Base-by-base conservation (phyloP, 805 yeast genomes). In the Priceomyces melissophilus region DNA sequence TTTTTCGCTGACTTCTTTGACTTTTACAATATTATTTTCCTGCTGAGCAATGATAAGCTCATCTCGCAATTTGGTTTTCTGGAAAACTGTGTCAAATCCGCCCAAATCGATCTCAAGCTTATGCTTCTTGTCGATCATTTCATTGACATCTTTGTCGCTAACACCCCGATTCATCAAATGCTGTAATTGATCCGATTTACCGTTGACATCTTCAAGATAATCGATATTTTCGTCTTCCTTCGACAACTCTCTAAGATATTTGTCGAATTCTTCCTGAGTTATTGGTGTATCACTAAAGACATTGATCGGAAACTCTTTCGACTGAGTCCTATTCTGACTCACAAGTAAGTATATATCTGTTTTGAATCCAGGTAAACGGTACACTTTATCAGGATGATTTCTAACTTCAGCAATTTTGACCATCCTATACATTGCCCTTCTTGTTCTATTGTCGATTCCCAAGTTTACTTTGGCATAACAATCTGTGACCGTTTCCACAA, bases 401-500 rank as follows among this genome's bases (percentile, higher is more conserved):
- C 75, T 76, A 7, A 85, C 77, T 40, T 78, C 83, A 49, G 82
- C 84, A 33, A 93, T 80, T 56, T 79, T 83, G 37, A 91, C 95
- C 78, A 91, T 76, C 53, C 97, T 76, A 63, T 93, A 91, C 39
- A 78, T 76, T 9, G 83, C 76, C 53, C 71, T 69, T 25, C 83
- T 79, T 10, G 81, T 76, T 34, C 79, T 73, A 41, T 73, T 74
- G 53, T 82, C 84, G 32, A 69, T 55, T 8, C 96, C 96, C 41
- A 93, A 77, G 58, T 87, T 89, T 41, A 93, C 81, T 49, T 90
- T 78, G 28, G 90, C 95, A 58, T 73, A 87, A 37, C 95, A 81
- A 14, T 87, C 95, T 13, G 76, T 70, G 11, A 87, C 76, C 1
- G 76, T 75, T 13, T 78, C 80, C 35, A 76, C 80, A 60, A 95